Percentiles rank a stretch among this genome's conserved stretches.
Evolutionary conservation across 2,329 filamentous ascomycete genomes (phyloP).

Genomic region (Phaeosphaeria sp.): DNA sequence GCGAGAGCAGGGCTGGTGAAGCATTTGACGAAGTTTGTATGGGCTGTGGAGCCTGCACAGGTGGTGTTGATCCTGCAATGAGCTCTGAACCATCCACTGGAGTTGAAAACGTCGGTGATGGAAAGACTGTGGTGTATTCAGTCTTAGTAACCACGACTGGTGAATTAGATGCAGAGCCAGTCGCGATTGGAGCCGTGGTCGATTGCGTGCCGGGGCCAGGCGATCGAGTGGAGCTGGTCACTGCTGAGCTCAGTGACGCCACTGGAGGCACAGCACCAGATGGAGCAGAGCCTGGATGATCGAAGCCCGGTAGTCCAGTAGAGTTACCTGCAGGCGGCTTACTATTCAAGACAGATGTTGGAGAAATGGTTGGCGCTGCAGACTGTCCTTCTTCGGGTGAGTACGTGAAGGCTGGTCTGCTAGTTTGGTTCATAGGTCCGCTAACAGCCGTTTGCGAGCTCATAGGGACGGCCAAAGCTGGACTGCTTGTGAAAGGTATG

Average conservation of each 20-base stretch:
- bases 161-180: slow-evolving; percentile 20
- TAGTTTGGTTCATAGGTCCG: slow-evolving; percentile 17
- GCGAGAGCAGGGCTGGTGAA: slow-evolving; percentile 8
- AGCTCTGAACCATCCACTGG: slow-evolving; percentile 7
- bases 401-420: slow-evolving; percentile 33
- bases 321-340: slow-evolving; percentile 13
- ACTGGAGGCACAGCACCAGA: slow-evolving; percentile 6
- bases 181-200: background rate
- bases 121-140: slow-evolving; percentile 36
- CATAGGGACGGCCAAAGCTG: slow-evolving; percentile 6
- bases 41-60: slow-evolving; percentile 3
- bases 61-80: slow-evolving; percentile 1
- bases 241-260: slow-evolving; percentile 2
- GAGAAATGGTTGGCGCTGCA: slow-evolving; percentile 7
- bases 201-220: background rate
- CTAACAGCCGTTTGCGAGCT: slow-evolving; percentile 22
- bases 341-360: slow-evolving; percentile 11
- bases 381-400: slow-evolving; percentile 26
- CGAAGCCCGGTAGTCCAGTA: slow-evolving; percentile 30
- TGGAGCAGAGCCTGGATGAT: slow-evolving; percentile 16
- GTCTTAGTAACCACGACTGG: slow-evolving; percentile 34
- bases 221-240: background rate
- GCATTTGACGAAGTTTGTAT: background rate
- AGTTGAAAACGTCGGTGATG: slow-evolving; percentile 13
- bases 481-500: slow-evolving; percentile 2